Conservation (phyloP, 1,139 yeast species). For the Eremothecium gossypii region DNA sequence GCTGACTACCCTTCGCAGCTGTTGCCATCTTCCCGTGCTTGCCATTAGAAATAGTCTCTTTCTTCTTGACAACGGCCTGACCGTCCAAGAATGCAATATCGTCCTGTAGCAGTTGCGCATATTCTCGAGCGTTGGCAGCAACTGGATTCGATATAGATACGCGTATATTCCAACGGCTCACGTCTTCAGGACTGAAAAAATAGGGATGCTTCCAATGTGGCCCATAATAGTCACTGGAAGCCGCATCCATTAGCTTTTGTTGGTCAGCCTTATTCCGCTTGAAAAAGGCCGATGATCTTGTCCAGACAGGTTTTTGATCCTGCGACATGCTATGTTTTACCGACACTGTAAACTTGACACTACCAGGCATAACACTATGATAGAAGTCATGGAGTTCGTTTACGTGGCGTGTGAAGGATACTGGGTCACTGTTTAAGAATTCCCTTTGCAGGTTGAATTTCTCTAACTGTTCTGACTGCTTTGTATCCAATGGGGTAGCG, state of each 20-base stretch:
- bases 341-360: constrained; percentile 16
- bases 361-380: constrained; percentile 3
- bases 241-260: neutral
- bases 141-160: constrained; percentile 12
- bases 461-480: constrained; percentile 15
- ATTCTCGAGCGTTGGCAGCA: constrained; percentile 10
- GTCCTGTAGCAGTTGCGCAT: constrained; percentile 15
- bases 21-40: neutral
- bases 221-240: neutral
- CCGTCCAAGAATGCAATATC: constrained; percentile 18
- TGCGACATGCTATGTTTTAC: constrained; percentile 12
- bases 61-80: constrained; percentile 3
- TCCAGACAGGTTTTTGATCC: neutral
- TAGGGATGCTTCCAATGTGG: constrained; percentile 21
- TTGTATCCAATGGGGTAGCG: constrained; percentile 20
- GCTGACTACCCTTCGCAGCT: no score
- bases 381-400: constrained; percentile 5
- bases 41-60: neutral
- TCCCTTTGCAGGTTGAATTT: constrained; percentile 4
- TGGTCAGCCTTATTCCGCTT: neutral
- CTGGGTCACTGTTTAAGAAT: neutral
- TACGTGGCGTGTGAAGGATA: neutral
- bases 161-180: constrained; percentile 21
- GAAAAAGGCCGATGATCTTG: no score
- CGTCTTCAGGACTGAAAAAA: constrained; percentile 19